Evolutionary conservation across 2,329 filamentous ascomycete genomes (phyloP).

Genomic region (Zalaria sp.): DNA sequence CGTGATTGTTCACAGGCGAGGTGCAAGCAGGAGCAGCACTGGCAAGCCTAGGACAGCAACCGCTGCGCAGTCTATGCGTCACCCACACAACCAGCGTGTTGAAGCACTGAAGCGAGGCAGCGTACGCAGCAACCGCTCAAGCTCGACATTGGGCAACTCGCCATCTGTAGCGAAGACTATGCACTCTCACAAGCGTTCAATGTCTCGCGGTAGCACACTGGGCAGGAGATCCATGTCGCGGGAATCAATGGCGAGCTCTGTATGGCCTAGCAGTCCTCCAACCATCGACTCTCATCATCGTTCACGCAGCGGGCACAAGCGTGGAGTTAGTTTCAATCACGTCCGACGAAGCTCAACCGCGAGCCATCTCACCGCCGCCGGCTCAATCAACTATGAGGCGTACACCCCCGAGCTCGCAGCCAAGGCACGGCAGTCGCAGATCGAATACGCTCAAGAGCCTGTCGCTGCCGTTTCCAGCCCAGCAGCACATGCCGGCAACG

Average conservation of each 20-base stretch:
- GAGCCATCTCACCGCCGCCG: constrained; percentile 22
- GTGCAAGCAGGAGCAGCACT: constrained; percentile 19
- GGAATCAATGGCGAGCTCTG: constrained; percentile 31
- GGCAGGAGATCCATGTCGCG: constrained; percentile 20
- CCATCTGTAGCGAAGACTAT: neutral
- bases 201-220: constrained; percentile 13
- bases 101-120: constrained; percentile 19
- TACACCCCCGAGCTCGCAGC: constrained; percentile 17
- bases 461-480: constrained; percentile 14
- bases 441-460: constrained; percentile 8
- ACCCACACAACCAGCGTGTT: constrained; percentile 27
- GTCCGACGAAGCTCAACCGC: constrained; percentile 30
- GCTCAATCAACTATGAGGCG: constrained; percentile 10
- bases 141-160: constrained; percentile 15
- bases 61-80: constrained; percentile 14
- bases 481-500: constrained; percentile 13
- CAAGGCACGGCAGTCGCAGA: constrained; percentile 13
- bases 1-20: constrained; percentile 49
- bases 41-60: too few relatives aligned
- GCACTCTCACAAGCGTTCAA: constrained; percentile 1
- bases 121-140: constrained; percentile 14
- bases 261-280: constrained; percentile 34
- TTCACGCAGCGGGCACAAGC: constrained; percentile 28
- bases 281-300: constrained; percentile 13
- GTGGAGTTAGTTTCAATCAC: constrained; percentile 50